Evolutionary conservation across 495 filamentous ascomycete species (phyloP).

Genomic region (Aspergillus conjunctus): DNA sequence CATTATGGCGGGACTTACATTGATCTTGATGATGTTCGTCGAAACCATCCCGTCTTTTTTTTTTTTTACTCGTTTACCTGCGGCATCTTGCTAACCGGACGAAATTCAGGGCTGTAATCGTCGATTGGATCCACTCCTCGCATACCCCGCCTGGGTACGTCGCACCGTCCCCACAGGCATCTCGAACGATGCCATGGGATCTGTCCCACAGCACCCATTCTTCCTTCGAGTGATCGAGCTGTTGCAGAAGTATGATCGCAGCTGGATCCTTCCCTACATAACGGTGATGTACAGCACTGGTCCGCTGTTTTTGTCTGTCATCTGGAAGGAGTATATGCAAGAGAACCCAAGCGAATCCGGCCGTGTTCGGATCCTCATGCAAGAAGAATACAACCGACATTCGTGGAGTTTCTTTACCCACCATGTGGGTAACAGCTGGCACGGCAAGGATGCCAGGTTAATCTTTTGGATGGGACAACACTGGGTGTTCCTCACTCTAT

Average conservation of each 20-base stretch:
- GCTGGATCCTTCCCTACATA: constrained; percentile 81
- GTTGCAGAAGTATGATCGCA: constrained; percentile 69
- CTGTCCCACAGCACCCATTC: constrained; percentile 79
- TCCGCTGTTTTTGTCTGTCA: constrained; percentile 78
- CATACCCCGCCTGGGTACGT: constrained; percentile 81
- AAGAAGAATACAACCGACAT: constrained; percentile 68
- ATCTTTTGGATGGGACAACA: constrained; percentile 82
- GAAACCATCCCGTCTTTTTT: background rate
- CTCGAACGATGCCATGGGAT: constrained; percentile 86
- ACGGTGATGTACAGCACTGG: constrained; percentile 89
- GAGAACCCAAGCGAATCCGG: constrained; percentile 39
- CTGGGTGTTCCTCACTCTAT: constrained; percentile 70
- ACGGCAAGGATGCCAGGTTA: constrained; percentile 69
- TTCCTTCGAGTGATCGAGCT: constrained; percentile 73
- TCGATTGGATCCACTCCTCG: constrained; percentile 75
- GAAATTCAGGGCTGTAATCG: constrained; percentile 73
- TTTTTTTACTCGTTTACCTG: constrained; percentile 1
- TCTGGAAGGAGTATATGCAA: constrained; percentile 78
- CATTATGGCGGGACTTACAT: constrained; percentile 88
- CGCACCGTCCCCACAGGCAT: constrained; percentile 81
- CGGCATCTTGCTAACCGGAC: constrained; percentile 4
- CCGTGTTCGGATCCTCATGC: constrained; percentile 60
- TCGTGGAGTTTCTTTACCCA: constrained; percentile 80
- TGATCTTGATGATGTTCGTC: constrained; percentile 80
- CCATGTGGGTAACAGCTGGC: constrained; percentile 75